Conservation (phyloP, 2,329 filamentous ascomycete genomes). For the Piedraia hortae region DNA sequence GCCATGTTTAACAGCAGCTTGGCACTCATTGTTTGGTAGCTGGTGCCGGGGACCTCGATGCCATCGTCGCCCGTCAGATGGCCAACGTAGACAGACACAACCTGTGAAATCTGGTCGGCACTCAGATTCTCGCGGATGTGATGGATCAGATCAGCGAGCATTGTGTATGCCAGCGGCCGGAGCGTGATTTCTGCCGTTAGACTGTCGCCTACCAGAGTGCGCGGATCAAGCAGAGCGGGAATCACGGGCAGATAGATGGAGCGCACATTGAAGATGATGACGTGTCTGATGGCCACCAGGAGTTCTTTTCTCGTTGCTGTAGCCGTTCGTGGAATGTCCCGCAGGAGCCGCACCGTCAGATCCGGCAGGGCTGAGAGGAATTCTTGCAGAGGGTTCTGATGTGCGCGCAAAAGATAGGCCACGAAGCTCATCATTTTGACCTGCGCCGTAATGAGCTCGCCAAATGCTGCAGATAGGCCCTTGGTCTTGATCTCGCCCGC, state of each 20-base stretch:
- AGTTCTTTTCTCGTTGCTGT: constrained; percentile 84
- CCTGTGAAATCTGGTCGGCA: constrained; percentile 77
- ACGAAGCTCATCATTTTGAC: constrained; percentile 99
- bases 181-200: constrained; percentile 92
- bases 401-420: constrained; percentile 71
- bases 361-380: constrained; percentile 65
- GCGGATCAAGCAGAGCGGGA: constrained; percentile 78
- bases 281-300: constrained; percentile 84
- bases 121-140: constrained; percentile 76
- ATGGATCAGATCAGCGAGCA: constrained; percentile 93
- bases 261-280: constrained; percentile 96
- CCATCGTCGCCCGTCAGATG: constrained; percentile 76
- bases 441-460: constrained; percentile 90
- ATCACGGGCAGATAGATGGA: constrained; percentile 89
- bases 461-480: constrained; percentile 41
- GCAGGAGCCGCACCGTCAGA: constrained; percentile 69
- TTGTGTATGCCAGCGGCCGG: constrained; percentile 84
- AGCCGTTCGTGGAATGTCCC: constrained; percentile 86
- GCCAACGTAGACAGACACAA: constrained; percentile 88
- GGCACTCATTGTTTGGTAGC: constrained; percentile 98
- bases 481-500: constrained; percentile 83
- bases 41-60: constrained; percentile 44
- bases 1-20: constrained; percentile 95
- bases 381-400: constrained; percentile 62
- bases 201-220: constrained; percentile 82